Base-by-base conservation (phyloP, 139 green algal species). In the Spirogloea muscicola region DNA sequence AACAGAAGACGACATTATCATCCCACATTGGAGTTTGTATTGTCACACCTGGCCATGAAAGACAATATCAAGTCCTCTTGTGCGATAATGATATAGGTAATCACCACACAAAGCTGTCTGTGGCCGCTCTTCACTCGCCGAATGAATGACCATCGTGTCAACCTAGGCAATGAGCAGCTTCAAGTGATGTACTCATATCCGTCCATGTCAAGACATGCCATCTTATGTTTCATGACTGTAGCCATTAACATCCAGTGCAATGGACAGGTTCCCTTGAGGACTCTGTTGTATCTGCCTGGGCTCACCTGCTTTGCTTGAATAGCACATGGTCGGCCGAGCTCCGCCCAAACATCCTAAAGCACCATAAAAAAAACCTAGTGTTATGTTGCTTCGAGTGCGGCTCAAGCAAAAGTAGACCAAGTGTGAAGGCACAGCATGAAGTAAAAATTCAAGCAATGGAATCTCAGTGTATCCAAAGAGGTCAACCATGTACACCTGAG, bases 61-160 rank as follows among this genome's bases (percentile, higher is more conserved):
- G 29, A 89, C 62, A 3, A 84, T 59, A 40, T 89, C 85, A 18
- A 89, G 2, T 4, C 85, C 85, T 27, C 72, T 74, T 40, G 75
- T 38, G 41, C 67, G 49, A 44, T 88, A 88, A 49, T 68, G 77
- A 49, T 74, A 87, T 9, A 83, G 75, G 60, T 85, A 89, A 68
- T 88, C 84, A 59, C 66, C n/a, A 51, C 3, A 1, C 16, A 75
- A 49, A 16, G 52, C 6, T 4, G 68, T 27, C 13, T n/a, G 36
- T 49, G 16, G 51, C 9, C 52, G 44, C 18, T 51, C 21, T 27
- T 74, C 66, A 46, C 10, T 13, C 7, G 51, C 59, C 25, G 59
- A 72, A 40, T 74, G 66, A 10, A 74, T 74, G 7, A 74, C 10
- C 66, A 74, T 74, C 34, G 66, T 74, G 66, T 74, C 66, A 51